phyloP scores from a whole-genome alignment of 2,329 filamentous ascomycete genomes.

The Mycogone perniciosa region DNA sequence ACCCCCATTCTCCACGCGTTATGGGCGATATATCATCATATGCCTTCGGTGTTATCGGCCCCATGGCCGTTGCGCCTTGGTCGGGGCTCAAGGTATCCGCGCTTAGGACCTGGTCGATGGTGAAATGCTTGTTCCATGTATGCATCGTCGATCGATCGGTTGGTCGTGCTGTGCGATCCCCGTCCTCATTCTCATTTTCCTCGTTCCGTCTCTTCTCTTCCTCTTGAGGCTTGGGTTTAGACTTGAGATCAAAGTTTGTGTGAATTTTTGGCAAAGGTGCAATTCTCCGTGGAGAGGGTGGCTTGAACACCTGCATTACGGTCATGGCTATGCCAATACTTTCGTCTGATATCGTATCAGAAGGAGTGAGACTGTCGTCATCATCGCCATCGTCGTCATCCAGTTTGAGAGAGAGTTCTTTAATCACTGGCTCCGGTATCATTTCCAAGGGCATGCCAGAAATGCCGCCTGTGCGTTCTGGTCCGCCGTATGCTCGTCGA shows the following conservation, averaged over 20 bases:
- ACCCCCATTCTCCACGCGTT: slow-evolving; percentile 57
- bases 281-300: slow-evolving; percentile 21
- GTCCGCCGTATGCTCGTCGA: slow-evolving; percentile 48
- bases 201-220: slow-evolving; percentile 7
- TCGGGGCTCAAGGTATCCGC: slow-evolving; percentile 15
- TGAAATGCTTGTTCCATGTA: slow-evolving; percentile 22
- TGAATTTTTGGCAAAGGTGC: slow-evolving; percentile 34
- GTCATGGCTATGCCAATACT: slow-evolving; percentile 21
- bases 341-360: slow-evolving; percentile 13
- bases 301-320: slow-evolving; percentile 18
- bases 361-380: slow-evolving; percentile 14
- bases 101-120: slow-evolving; percentile 41
- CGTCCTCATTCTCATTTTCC: slow-evolving; percentile 28
- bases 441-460: slow-evolving; percentile 25
- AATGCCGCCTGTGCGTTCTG: slow-evolving; percentile 40
- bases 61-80: slow-evolving; percentile 24
- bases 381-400: slow-evolving; percentile 9
- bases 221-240: slow-evolving; percentile 2
- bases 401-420: background rate
- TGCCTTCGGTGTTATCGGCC: slow-evolving; percentile 51
- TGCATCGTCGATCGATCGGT: slow-evolving; percentile 24
- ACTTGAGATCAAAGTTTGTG: slow-evolving; percentile 33
- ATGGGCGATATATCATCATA: slow-evolving; percentile 58
- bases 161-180: slow-evolving; percentile 33
- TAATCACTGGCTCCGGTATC: background rate